phyloP scores from a whole-genome alignment of 176 grass and related monocot species.

The Saccharum officinarum region DNA sequence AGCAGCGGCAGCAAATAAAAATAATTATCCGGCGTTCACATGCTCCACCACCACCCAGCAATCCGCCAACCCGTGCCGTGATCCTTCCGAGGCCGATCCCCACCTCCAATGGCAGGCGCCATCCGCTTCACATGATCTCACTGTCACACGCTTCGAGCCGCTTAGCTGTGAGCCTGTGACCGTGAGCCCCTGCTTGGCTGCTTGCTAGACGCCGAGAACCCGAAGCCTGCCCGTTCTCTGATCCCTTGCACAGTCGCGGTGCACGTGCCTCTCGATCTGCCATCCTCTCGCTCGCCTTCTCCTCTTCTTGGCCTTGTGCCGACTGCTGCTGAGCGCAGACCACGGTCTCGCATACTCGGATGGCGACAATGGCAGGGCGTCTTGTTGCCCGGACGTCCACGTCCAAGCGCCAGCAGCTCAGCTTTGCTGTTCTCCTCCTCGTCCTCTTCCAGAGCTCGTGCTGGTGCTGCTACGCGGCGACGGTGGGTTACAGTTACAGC shows the following conservation, averaged over 20 bases:
- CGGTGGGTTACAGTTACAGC: neutral
- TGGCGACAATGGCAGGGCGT: constrained; percentile 30
- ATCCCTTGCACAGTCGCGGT: neutral
- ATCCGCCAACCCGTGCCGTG: constrained; percentile 16
- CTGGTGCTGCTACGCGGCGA: neutral
- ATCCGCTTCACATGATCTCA: constrained; percentile 40
- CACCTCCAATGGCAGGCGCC: constrained; percentile 11
- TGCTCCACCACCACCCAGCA: neutral
- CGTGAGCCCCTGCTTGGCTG: neutral
- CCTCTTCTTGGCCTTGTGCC: neutral
- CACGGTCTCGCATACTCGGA: neutral
- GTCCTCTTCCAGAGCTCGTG: neutral
- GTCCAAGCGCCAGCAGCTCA: neutral
- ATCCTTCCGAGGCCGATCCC: neutral
- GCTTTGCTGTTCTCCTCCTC: constrained; percentile 10
- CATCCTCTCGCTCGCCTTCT: neutral
- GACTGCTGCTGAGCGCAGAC: neutral
- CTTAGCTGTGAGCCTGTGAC: no score
- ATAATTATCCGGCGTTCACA: constrained; percentile 31
- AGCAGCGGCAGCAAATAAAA: constrained; percentile 15
- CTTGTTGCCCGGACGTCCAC: neutral
- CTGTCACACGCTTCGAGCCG: constrained; percentile 15
- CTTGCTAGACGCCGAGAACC: neutral
- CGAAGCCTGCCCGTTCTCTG: neutral
- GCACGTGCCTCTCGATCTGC: neutral